Evolutionary conservation across 2,329 filamentous ascomycete genomes (phyloP).

Genomic region (Xylaria sp.): DNA sequence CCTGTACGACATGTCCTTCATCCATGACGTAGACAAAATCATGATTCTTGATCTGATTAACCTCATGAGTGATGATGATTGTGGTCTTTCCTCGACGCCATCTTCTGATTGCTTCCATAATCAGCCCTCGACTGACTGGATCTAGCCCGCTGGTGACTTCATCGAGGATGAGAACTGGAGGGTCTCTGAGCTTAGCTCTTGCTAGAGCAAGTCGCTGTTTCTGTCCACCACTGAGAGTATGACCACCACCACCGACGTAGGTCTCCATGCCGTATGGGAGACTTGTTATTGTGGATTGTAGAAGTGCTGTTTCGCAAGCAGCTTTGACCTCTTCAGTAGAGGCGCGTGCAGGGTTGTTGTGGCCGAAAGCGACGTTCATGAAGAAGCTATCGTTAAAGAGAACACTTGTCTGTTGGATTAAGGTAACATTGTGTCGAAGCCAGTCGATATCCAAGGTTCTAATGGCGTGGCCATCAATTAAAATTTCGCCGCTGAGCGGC

Average conservation of each 20-base stretch:
- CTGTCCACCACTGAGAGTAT: slow-evolving; percentile 83
- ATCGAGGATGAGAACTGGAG: slow-evolving; percentile 84
- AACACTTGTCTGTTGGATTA: slow-evolving; percentile 84
- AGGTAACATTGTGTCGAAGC: slow-evolving; percentile 79
- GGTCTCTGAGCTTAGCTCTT: slow-evolving; percentile 78
- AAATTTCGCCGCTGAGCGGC: slow-evolving; percentile 70
- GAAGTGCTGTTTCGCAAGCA: slow-evolving; percentile 73
- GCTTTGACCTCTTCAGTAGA: slow-evolving; percentile 65
- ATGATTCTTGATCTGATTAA: slow-evolving; percentile 74
- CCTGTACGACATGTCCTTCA: slow-evolving; percentile 71
- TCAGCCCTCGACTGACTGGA: slow-evolving; percentile 70
- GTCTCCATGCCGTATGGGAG: slow-evolving; percentile 80
- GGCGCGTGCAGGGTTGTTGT: slow-evolving; percentile 58
- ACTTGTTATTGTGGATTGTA: slow-evolving; percentile 72
- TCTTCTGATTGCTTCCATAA: slow-evolving; percentile 78
- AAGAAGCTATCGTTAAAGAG: slow-evolving; percentile 85
- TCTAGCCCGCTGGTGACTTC: slow-evolving; percentile 91
- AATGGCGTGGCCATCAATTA: slow-evolving; percentile 73
- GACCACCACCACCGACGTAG: slow-evolving; percentile 73
- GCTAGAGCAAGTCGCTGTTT: slow-evolving; percentile 84
- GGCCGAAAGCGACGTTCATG: slow-evolving; percentile 81
- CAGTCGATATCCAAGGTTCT: slow-evolving; percentile 72
- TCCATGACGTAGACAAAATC: slow-evolving; percentile 88
- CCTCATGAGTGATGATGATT: slow-evolving; percentile 92
- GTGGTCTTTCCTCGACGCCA: slow-evolving; percentile 88